Evolutionary conservation across 371 early-diverging fungal genomes (phyloP), one percentile per base, ranked within the genome.

Genomic region (Mucor lusitanicus): DNA sequence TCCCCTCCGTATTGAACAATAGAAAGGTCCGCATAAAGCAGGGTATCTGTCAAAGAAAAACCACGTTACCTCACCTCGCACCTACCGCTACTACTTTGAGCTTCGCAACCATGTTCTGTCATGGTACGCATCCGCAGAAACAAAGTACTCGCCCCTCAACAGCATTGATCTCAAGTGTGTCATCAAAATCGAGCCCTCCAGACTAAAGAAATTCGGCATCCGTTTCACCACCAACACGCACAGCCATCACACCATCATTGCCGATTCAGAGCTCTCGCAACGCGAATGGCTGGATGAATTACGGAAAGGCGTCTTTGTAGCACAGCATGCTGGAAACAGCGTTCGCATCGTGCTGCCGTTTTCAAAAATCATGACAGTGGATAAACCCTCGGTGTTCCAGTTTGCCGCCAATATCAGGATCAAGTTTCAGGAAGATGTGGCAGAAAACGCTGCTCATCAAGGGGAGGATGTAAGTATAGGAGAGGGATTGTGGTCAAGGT

Each of bases 71-170:
- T 82, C 85, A 1, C 83, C 83, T 39, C 69, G 76, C 39, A 88
- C 73, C 48, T 74, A 62, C 8, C 82, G 88, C 1, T 89, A 90
- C 59, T 93, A 87, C 85, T 92, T 91, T 67, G 85, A 87, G 28
- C 76, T 94, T 50, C 81, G 81, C 58, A 84, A 89, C 42, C 82
- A 88, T 68, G 85, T 85, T 5, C 69, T 94, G 3, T 85, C 83
- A 25, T 89, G 83, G 72, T 92, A 88, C 62, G 77, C 76, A 19
- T 83, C 90, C 55, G 85, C 88, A 19, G 86, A 82, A 28, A 82
- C 89, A 61, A 79, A 83, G 19, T 92, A 94, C 65, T 82, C 75
- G 46, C 92, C 93, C 0, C 60, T 87, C 48, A 86, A 80, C 17
- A 81, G 81, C 13, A 80, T 94, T 11, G 83, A 91, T 68, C 73